Base-by-base conservation (phyloP, 352 stramenopile species). In the Thalassiosira livingstoniorum region DNA sequence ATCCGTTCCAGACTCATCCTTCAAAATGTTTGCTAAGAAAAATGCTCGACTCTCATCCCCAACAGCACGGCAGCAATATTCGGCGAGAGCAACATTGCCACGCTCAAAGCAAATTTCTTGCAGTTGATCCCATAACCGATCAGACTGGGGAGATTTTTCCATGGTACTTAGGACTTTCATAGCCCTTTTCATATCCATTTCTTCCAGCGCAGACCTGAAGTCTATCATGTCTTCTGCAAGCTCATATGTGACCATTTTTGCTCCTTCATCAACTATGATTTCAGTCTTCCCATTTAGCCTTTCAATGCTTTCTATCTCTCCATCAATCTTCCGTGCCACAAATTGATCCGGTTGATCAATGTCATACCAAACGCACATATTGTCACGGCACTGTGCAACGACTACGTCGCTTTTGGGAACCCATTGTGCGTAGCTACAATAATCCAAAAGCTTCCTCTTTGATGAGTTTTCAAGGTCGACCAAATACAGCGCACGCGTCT, bases 221-320 rank as follows among this genome's bases (percentile, higher is more conserved):
- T 23, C n/a, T 10, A 58, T 58, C 47, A 58, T 29, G 27, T 23
- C n/a, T 15, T 27, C n/a, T 29, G 11, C 5, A 58, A 58, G 47
- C 5, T 15, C 11, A 23, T 29, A 27, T 27, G 47, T 58, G 7
- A 15, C 15, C 7, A 47, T 47, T 18, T 47, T 47, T 58, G 47
- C 21, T 7, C 11, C 11, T 29, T 58, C 47, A 23, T 58, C 47
- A 10, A 58, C 11, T 15, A 58, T 27, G n/a, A 58, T 58, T 15
- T 58, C n/a, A 5, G n/a, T 58, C 11, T 27, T 58, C 21, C 47
- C 47, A 58, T 15, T 27, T 7, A 58, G 11, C 4, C n/a, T 7
- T 58, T 58, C 47, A 58, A 58, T 58, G 47, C 11, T 23, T 23
- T 58, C 47, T 29, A 58, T 58, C 11, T 58, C 47, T 27, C n/a